These are phyloP conservation scores for Raphanus sativus DNA, from an alignment of 345 rosid species.

Conservation along the genomic window DNA sequence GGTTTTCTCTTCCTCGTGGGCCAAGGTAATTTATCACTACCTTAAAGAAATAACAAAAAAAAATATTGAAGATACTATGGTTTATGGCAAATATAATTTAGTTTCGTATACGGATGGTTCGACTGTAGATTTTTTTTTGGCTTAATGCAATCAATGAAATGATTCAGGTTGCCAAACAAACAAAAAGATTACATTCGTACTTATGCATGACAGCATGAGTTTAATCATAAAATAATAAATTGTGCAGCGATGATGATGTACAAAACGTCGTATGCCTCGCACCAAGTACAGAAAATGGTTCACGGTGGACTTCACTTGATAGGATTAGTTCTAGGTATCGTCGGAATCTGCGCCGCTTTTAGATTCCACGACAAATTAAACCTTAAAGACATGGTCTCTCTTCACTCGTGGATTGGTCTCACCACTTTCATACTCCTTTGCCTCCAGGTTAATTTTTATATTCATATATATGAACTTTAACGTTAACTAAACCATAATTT, in stretches of 20 bases:
- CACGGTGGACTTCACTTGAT: constrained; percentile 63
- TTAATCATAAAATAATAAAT: background rate
- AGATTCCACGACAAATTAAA: constrained; percentile 62
- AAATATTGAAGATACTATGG: background rate
- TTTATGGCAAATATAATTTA: background rate
- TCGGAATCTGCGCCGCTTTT: constrained; percentile 78
- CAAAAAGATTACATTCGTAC: background rate
- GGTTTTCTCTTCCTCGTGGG: constrained; percentile 71
- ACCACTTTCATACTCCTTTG: constrained; percentile 58
- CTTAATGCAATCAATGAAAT: background rate
- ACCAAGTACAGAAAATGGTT: constrained; percentile 42
- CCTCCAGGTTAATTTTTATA: constrained; percentile 53
- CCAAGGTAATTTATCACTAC: constrained; percentile 49
- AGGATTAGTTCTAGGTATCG: constrained; percentile 58
- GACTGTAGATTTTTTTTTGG: background rate
- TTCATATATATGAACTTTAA: background rate
- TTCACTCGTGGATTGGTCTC: constrained; percentile 91
- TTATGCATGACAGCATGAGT: background rate
- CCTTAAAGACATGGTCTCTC: constrained; percentile 50
- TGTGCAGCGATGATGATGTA: constrained; percentile 80
- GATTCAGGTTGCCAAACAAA: background rate
- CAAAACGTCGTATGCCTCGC: constrained; percentile 47
- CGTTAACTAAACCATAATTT: background rate
- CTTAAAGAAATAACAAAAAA: background rate
- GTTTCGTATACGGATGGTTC: background rate